Evolutionary conservation across 257 asterid species (phyloP).

Genomic region (Solanum rostratum): DNA sequence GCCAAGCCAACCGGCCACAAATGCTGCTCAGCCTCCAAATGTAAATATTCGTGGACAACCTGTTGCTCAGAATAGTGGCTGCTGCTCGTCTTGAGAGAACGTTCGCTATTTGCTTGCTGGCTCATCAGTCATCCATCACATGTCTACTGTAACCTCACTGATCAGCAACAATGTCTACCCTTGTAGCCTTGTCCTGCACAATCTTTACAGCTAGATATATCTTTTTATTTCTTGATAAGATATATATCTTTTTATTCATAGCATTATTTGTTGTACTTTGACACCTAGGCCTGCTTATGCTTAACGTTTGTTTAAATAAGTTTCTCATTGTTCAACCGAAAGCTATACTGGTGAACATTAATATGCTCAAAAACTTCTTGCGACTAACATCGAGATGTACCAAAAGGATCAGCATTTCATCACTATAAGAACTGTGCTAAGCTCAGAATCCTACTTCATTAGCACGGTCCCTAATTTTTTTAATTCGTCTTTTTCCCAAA

Average conservation of each 20-base stretch:
- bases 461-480: background rate
- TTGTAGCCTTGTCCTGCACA: background rate
- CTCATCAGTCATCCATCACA: background rate
- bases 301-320: background rate
- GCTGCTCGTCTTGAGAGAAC: conserved; percentile 26
- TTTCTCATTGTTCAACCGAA: background rate
- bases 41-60: conserved; percentile 43
- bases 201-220: background rate
- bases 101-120: background rate
- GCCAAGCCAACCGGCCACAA: conserved; percentile 40
- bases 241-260: background rate
- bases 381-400: background rate
- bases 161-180: background rate
- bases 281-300: background rate
- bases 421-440: background rate
- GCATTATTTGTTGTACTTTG: background rate
- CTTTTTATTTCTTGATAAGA: background rate
- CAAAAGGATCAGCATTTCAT: background rate
- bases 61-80: conserved; percentile 31
- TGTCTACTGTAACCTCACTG: background rate
- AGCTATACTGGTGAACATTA: background rate
- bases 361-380: background rate
- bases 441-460: background rate
- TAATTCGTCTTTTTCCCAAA: background rate
- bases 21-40: conserved; percentile 26